Percentiles rank a stretch among this genome's conserved stretches.
Evolutionary conservation across 2,329 filamentous ascomycete genomes (phyloP).

Genomic region (Mollisiaceae sp.): DNA sequence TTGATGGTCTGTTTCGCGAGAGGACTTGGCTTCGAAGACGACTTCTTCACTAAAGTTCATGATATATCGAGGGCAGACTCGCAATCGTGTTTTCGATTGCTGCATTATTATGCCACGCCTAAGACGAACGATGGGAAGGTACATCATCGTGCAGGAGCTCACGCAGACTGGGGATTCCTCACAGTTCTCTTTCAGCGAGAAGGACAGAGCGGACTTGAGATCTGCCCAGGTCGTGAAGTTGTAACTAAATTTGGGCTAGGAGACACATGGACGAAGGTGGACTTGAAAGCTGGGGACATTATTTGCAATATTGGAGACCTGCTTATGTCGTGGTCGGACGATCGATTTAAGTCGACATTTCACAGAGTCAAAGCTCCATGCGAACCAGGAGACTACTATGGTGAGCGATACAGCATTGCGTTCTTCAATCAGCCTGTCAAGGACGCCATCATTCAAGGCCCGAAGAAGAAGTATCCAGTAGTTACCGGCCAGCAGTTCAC

Average conservation of each 20-base stretch:
- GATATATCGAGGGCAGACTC: conserved; percentile 51
- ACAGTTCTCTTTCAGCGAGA: conserved; percentile 65
- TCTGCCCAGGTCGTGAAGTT: conserved; percentile 65
- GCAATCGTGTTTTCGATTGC: conserved; percentile 55
- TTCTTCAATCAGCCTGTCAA: conserved; percentile 67
- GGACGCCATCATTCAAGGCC: conserved; percentile 62
- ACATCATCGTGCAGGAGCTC: conserved; percentile 63
- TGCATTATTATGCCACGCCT: conserved; percentile 59
- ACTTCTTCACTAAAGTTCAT: conserved; percentile 57
- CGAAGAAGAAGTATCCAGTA: conserved; percentile 62
- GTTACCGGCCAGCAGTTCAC: conserved; percentile 65
- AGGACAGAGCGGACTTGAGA: conserved; percentile 64
- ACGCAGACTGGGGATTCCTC: conserved; percentile 65
- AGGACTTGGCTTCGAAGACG: conserved; percentile 55
- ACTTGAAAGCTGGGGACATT: conserved; percentile 55
- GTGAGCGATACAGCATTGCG: conserved; percentile 65
- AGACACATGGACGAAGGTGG: conserved; percentile 64
- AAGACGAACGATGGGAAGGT: conserved; percentile 44
- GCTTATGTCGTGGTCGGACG: conserved; percentile 69
- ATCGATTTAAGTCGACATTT: conserved; percentile 68
- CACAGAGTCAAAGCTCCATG: conserved; percentile 65
- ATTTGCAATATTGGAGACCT: conserved; percentile 69
- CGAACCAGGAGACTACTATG: conserved; percentile 59
- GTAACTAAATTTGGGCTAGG: conserved; percentile 61
- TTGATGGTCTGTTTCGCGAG: conserved; percentile 59